Conservation (phyloP, 1,139 yeast genomes). For the Blastobotrys aristatus region DNA sequence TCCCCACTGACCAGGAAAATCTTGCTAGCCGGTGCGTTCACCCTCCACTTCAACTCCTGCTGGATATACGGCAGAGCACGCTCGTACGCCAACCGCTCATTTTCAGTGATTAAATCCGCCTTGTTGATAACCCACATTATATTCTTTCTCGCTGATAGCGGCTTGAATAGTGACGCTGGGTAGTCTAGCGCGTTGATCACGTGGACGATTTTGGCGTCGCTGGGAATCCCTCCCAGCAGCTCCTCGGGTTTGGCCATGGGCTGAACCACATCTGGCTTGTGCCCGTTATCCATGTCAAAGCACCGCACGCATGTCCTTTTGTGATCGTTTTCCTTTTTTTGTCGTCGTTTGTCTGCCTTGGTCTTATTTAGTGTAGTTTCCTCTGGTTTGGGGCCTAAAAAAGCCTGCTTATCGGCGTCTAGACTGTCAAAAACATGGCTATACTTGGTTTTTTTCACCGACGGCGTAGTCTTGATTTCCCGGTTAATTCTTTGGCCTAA, state of each 20-base stretch:
- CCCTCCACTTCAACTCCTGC: constrained; percentile 40
- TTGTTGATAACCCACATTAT: constrained; percentile 55
- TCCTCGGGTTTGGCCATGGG: constrained; percentile 19
- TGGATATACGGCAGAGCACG: constrained; percentile 45
- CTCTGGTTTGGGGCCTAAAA: constrained; percentile 12
- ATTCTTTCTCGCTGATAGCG: constrained; percentile 28
- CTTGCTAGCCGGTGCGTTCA: constrained; percentile 42
- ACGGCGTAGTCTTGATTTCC: constrained; percentile 6
- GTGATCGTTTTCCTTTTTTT: constrained; percentile 15
- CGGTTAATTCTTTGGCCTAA: constrained; percentile 22
- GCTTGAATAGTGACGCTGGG: constrained; percentile 52
- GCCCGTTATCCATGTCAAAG: constrained; percentile 11
- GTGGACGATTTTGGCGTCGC: constrained; percentile 49
- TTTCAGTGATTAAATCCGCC: constrained; percentile 48
- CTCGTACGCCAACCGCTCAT: constrained; percentile 34
- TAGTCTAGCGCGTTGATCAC: constrained; percentile 64
- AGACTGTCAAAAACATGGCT: constrained; percentile 13
- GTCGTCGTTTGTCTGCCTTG: constrained; percentile 8
- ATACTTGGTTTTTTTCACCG: constrained; percentile 11
- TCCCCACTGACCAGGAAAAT: constrained; percentile 49
- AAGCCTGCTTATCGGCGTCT: constrained; percentile 20
- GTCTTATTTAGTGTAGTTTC: constrained; percentile 12
- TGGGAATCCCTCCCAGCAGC: constrained; percentile 43
- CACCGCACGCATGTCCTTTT: constrained; percentile 21
- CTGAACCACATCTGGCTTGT: constrained; percentile 15